Conservation (phyloP, 2,329 filamentous ascomycete genomes). For the Cercospora nicotianae region DNA sequence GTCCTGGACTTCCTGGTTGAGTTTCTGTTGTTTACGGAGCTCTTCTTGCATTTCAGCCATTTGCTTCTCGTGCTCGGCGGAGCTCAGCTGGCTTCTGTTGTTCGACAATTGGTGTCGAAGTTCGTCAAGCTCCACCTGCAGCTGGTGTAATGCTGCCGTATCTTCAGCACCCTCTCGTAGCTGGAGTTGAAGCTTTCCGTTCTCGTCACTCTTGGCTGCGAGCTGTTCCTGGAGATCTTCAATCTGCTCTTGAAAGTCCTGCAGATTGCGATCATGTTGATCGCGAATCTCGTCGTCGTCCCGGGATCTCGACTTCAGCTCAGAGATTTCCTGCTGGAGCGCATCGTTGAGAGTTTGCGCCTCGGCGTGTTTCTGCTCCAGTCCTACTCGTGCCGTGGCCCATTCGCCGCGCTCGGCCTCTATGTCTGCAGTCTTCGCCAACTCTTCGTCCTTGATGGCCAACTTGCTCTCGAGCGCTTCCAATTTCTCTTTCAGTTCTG, state of each 20-base stretch:
- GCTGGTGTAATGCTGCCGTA: slow-evolving; percentile 40
- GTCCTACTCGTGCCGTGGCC: slow-evolving; percentile 63
- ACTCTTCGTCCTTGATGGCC: slow-evolving; percentile 64
- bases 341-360: slow-evolving; percentile 71
- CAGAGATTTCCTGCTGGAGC: slow-evolving; percentile 75
- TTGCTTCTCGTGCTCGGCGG: slow-evolving; percentile 62
- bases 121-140: slow-evolving; percentile 25
- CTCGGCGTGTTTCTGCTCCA: slow-evolving; percentile 44
- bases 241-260: slow-evolving; percentile 25
- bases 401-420: slow-evolving; percentile 32
- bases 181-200: slow-evolving; percentile 39
- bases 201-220: slow-evolving; percentile 56
- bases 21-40: slow-evolving; percentile 75
- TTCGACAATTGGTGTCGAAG: slow-evolving; percentile 20
- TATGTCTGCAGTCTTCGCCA: slow-evolving; percentile 15
- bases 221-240: slow-evolving; percentile 36
- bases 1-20: slow-evolving; percentile 81
- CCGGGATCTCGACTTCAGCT: slow-evolving; percentile 54
- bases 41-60: slow-evolving; percentile 56
- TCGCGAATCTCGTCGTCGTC: slow-evolving; percentile 30
- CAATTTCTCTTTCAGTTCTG: slow-evolving; percentile 71
- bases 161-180: slow-evolving; percentile 43
- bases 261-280: slow-evolving; percentile 29
- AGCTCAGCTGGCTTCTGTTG: slow-evolving; percentile 33
- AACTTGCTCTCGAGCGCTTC: slow-evolving; percentile 68